Base-by-base conservation (phyloP, 306 rosid species). In the Ormosia semicastrata region DNA sequence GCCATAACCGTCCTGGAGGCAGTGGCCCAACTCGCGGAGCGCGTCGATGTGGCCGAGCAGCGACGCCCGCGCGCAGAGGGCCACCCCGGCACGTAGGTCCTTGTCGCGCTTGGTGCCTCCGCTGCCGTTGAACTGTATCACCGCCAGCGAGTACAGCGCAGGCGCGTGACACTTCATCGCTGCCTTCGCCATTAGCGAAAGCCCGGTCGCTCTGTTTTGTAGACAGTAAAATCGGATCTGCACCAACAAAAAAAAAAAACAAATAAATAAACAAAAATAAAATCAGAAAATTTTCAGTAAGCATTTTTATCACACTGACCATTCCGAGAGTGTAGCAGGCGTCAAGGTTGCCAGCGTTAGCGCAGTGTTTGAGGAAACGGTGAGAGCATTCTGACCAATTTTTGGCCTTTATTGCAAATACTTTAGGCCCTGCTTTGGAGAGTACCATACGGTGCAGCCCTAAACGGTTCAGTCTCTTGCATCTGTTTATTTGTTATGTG, bases 51-150 rank as follows among this genome's bases (percentile, higher is more conserved):
- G 97, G 7, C 98, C 95, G 3, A 92, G 88, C 2, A 50, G 72
- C 1, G 97, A 92, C 4, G 99, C 98, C 52, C 96, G 89, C 7
- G 89, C 87, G 33, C 96, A 95, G 3, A 95, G 66, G 6, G 97
- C 89, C 9, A 92, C 96, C 17, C 97, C 98, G 2, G 96, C 95
- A 33, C 87, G 80, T 13, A 91, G 90, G 62, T 95, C 93, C 66
- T 89, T 95, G 18, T 85, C 90, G 2, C 66, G 75, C 57, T 90
- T 93, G 0, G 89, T 66, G 0, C 92, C 93, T 1, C 99, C 99
- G 72, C 99, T 95, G 1, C 99, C 99, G 89, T 95, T 95, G 77
- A 95, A 93, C 84, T 93, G 99, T 71, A 95, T 89, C 37, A 95
- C 95, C 8, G 98, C 89, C 13, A 95, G 87, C 29, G 99, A 92